These are phyloP conservation scores for Ligustrum vulgare DNA, from an alignment of 257 asterid genomes.

Conservation along the genomic window DNA sequence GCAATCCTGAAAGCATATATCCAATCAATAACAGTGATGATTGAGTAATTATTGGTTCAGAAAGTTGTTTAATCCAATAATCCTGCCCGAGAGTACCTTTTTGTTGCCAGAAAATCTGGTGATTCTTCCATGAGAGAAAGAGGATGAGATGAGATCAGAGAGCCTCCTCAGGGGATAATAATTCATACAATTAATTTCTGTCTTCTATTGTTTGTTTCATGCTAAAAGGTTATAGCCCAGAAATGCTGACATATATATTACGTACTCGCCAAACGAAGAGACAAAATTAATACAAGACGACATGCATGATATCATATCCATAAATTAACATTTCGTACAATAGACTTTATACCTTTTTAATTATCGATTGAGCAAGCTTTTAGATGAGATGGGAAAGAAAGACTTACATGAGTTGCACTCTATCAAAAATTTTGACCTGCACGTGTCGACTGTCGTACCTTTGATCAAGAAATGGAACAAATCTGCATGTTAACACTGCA, in stretches of 20 bases:
- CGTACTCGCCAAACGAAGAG: neutral
- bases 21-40: neutral
- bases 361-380: neutral
- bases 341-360: neutral
- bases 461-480: neutral
- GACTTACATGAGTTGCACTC: too few species aligned
- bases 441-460: neutral
- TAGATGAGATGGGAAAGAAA: neutral
- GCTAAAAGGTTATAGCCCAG: neutral
- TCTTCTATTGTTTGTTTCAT: neutral
- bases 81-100: neutral
- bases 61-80: neutral
- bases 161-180: neutral
- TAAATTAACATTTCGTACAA: neutral
- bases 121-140: neutral
- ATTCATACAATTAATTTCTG: neutral
- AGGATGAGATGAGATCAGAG: neutral
- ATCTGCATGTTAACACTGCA: too few species aligned
- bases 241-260: neutral
- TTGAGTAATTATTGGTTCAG: neutral
- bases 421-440: neutral
- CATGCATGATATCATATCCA: neutral
- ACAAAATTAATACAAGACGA: neutral
- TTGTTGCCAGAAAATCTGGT: neutral
- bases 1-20: slow-evolving; percentile 33